Base-by-base conservation (phyloP, 345 rosid genomes). In the Punica granatum region DNA sequence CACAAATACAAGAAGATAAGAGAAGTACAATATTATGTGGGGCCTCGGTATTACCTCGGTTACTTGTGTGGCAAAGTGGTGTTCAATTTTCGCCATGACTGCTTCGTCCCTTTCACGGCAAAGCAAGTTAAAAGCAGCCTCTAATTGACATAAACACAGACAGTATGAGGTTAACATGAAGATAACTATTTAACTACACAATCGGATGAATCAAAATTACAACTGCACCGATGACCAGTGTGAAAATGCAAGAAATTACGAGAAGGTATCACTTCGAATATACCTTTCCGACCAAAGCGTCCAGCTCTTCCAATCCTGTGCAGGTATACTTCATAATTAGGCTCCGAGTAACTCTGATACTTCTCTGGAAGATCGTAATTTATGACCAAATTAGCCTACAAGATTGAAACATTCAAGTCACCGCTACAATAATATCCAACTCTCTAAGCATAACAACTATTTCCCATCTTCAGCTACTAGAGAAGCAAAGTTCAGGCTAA, bases 281-380 rank as follows among this genome's bases (percentile, higher is more conserved):
- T n/a, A 86, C 97, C 97, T 78, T 87, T 90, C 70, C 96, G 87
- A 51, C 99, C 97, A 80, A 94, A 94, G 16, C 97, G 90, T 51
- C 99, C 99, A 42, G 97, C 97, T 69, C 99, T 83, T 59, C 99
- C 99, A 67, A 94, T 89, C 74, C 99, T 88, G 75, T 91, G 99
- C 79, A 94, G 83, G 79, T 94, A 91, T 33, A 85, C 92, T 80
- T 94, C 99, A 73, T 64, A 94, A 72, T 94, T 82, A 65, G 99
- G 96, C 74, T 89, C 96, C 23, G 64, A 11, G 6, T 5, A 80
- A 21, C 36, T 77, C 34, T 70, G 81, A 65, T 77, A 63, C 76
- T 89, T 94, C 65, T 84, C 76, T 1, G 99, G 99, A 44, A 91
- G 84, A 68, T 91, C 88, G 72, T 77, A 94, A 64, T 89, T 94